Evolutionary conservation across 2,329 filamentous ascomycete species (phyloP), one percentile per base, ranked within the genome.

Genomic region (Colletotrichum phormii): DNA sequence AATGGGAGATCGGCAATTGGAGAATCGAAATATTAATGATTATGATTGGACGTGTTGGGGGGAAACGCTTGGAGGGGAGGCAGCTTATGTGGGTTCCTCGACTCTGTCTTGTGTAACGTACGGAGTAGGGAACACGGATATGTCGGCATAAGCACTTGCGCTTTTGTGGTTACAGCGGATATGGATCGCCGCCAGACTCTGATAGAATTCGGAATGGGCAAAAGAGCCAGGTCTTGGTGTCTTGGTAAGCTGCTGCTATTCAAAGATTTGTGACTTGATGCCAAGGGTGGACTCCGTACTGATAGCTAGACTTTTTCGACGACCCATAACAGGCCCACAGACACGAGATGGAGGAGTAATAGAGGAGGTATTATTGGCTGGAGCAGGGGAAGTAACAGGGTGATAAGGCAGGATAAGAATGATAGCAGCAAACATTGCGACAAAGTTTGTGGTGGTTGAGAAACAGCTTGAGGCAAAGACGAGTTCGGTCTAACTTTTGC

Each of bases 341-440:
- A 26, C 42, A 53, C 13, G 11, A 54, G 6, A 49, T 4, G 42
- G 58, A 63, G 65, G 59, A 72, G 70, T 72, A 69, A 72, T 72
- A 15, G 22, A 15, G n/a, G 1, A 18, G 6, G 31, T 33, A 2
- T 26, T 22, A 72, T 72, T 72, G 65, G 70, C 35, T n/a, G 15
- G 49, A 35, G 31, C 5, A 35, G 11, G 29, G 46, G 29, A 26
- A 5, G 13, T 3, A 18, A 5, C n/a, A 49, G 7, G 42, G 9
- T 4, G 15, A 22, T 22, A 49, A 49, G 7, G 18, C 1, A n/a
- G 42, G 15, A n/a, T 9, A 46, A n/a, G 42, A 1, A 46, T 5
- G 31, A 26, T 12, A 18, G 13, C 11, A 35, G 46, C 35, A 29
- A 37, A 26, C 18, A 13, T 8, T 24, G 24, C 18, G 49, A 35